phyloP scores from a whole-genome alignment of 179 eudicot species.

The Corrigiola litoralis region DNA sequence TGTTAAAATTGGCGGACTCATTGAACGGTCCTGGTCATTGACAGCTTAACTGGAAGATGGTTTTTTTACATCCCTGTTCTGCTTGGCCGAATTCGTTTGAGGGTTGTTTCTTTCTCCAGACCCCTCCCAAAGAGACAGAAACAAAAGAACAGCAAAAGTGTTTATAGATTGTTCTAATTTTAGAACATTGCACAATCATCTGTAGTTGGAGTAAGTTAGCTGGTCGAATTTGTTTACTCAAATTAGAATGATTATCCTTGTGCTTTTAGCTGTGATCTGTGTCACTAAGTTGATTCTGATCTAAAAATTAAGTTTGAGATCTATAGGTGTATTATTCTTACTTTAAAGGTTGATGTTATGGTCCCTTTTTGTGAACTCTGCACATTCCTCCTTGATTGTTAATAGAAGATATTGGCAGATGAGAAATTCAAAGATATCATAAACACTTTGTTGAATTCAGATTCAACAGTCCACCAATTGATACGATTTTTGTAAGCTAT shows the following conservation, averaged over 20 bases:
- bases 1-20: too few relatives aligned
- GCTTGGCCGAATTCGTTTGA: too few relatives aligned
- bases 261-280: background rate
- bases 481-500: slow-evolving; percentile 76
- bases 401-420: slow-evolving; percentile 59
- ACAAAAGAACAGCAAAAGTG: too few relatives aligned
- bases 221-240: background rate
- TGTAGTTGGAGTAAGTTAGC: background rate
- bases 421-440: slow-evolving; percentile 54
- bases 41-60: too few relatives aligned
- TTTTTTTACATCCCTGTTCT: too few relatives aligned
- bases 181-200: background rate
- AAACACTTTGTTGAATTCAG: slow-evolving; percentile 46
- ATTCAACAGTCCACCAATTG: slow-evolving; percentile 66
- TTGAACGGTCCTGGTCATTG: too few relatives aligned
- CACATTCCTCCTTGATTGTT: slow-evolving; percentile 42
- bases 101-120: too few relatives aligned
- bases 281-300: background rate
- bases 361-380: too few relatives aligned
- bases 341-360: too few relatives aligned
- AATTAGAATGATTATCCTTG: too few relatives aligned
- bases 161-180: background rate
- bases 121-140: too few relatives aligned
- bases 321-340: too few relatives aligned
- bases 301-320: background rate